Percentiles rank a stretch among this genome's conserved stretches.
These are phyloP conservation scores for Fraxinus anomala DNA, from an alignment of 257 asterid species.

Conservation along the genomic window DNA sequence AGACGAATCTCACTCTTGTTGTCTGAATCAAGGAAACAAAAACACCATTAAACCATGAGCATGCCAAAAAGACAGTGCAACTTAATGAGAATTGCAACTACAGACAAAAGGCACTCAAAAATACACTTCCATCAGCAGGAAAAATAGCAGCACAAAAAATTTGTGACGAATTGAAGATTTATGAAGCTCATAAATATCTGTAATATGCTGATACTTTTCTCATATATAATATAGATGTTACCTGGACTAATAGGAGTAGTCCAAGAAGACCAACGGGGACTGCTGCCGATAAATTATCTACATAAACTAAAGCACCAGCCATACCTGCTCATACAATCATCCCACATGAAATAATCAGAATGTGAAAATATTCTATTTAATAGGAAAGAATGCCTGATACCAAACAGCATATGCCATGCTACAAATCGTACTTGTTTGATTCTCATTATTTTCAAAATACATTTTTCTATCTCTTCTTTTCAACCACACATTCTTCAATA, in stretches of 20 bases:
- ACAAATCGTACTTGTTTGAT: not conserved
- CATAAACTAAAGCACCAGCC: constrained; percentile 68
- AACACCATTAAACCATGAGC: constrained; percentile 1
- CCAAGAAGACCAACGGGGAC: constrained; percentile 89
- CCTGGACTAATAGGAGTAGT: constrained; percentile 89
- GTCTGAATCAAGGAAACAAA: constrained; percentile 51
- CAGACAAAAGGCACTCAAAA: not conserved
- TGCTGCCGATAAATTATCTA: constrained; percentile 72
- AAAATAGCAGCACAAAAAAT: not conserved
- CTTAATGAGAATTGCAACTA: not conserved
- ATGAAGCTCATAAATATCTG: not conserved
- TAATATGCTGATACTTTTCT: not conserved
- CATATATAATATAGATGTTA: constrained; percentile 11
- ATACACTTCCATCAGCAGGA: not conserved
- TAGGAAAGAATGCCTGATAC: not conserved
- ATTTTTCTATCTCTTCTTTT: too few relatives aligned
- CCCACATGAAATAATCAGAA: constrained; percentile 11
- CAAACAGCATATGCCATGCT: not conserved
- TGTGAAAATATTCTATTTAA: not conserved
- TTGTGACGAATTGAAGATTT: not conserved
- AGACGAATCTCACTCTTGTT: constrained; percentile 88
- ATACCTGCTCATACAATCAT: constrained; percentile 51
- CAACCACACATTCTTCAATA: too few relatives aligned
- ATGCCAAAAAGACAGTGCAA: not conserved
- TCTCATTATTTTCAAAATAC: too few relatives aligned